These are phyloP conservation scores for Claviceps maximensis DNA, from an alignment of 2,329 filamentous ascomycete genomes.

Conservation along the genomic window DNA sequence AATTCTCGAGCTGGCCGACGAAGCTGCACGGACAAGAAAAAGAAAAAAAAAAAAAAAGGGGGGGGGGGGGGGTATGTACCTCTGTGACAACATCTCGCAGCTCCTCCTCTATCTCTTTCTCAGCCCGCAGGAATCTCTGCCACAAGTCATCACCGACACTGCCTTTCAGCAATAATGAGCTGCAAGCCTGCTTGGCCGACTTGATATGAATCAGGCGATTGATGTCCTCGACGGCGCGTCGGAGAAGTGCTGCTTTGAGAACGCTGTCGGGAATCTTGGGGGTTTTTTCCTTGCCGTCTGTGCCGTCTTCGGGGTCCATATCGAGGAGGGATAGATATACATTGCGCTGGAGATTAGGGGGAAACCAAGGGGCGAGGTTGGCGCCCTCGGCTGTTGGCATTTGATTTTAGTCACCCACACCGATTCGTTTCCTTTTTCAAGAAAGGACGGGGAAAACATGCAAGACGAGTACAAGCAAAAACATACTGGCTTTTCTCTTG, in stretches of 20 bases:
- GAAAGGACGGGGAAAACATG: no score
- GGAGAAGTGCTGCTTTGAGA: slow-evolving; percentile 74
- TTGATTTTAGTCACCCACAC: neutral
- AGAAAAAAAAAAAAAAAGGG: neutral
- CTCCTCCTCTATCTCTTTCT: slow-evolving; percentile 97
- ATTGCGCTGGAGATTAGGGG: slow-evolving; percentile 78
- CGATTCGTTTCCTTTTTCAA: neutral
- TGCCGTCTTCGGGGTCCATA: slow-evolving; percentile 47
- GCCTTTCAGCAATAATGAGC: slow-evolving; percentile 70
- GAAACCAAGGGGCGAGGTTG: slow-evolving; percentile 89
- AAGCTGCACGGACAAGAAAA: neutral
- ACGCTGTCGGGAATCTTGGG: slow-evolving; percentile 68
- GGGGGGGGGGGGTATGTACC: slow-evolving; percentile 36
- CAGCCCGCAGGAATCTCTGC: slow-evolving; percentile 80
- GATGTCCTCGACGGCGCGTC: slow-evolving; percentile 86
- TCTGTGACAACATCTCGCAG: slow-evolving; percentile 86
- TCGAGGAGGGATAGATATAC: slow-evolving; percentile 89
- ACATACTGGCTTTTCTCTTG: slow-evolving; percentile 71
- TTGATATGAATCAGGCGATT: slow-evolving; percentile 80
- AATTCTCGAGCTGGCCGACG: no score
- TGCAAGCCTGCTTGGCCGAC: slow-evolving; percentile 76
- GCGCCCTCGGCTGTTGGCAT: slow-evolving; percentile 55
- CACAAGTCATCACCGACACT: slow-evolving; percentile 93
- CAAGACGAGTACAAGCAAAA: no score
- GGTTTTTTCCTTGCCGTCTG: slow-evolving; percentile 50